Evolutionary conservation across 2,329 filamentous ascomycete species (phyloP).

Genomic region (Epichloe glyceriae): DNA sequence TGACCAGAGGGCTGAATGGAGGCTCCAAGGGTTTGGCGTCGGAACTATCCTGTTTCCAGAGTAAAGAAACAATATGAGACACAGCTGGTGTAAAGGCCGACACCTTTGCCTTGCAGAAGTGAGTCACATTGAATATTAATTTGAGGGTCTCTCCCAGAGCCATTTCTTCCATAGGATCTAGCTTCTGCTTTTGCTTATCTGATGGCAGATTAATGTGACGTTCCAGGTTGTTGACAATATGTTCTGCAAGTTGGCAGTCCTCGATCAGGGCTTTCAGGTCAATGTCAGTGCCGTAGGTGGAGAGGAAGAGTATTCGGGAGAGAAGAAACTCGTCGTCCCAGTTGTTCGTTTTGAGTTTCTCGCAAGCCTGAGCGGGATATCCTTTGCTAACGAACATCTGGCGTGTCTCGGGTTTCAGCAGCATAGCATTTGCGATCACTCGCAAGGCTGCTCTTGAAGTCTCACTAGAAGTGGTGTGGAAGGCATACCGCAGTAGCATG

Average conservation of each 20-base stretch:
- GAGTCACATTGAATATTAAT: conserved; percentile 76
- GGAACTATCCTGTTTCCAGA: conserved; percentile 46
- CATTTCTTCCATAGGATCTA: conserved; percentile 57
- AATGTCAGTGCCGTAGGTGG: conserved; percentile 35
- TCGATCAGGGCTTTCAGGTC: conserved; percentile 35
- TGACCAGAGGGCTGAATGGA: conserved; percentile 59
- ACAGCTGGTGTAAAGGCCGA: conserved; percentile 54
- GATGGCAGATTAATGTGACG: conserved; percentile 47
- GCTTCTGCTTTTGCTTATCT: conserved; percentile 18
- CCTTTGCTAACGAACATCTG: conserved; percentile 28
- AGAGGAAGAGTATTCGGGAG: conserved; percentile 31
- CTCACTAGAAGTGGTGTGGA: conserved; percentile 48
- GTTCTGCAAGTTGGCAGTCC: conserved; percentile 31
- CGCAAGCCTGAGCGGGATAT: conserved; percentile 50
- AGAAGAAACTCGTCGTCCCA: conserved; percentile 76
- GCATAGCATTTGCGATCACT: conserved; percentile 67
- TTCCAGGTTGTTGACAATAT: conserved; percentile 54
- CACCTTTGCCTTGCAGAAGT: conserved; percentile 52
- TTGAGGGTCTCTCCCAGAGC: conserved; percentile 76
- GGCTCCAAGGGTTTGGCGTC: conserved; percentile 56
- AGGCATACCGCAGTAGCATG: conserved; percentile 59
- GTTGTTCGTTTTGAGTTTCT: conserved; percentile 57
- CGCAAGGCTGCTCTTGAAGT: conserved; percentile 66
- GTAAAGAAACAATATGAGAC: conserved; percentile 55
- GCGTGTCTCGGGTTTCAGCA: conserved; percentile 36